These are phyloP conservation scores for Talaromyces nanjingensis DNA, from an alignment of 495 filamentous ascomycete genomes.

Conservation along the genomic window DNA sequence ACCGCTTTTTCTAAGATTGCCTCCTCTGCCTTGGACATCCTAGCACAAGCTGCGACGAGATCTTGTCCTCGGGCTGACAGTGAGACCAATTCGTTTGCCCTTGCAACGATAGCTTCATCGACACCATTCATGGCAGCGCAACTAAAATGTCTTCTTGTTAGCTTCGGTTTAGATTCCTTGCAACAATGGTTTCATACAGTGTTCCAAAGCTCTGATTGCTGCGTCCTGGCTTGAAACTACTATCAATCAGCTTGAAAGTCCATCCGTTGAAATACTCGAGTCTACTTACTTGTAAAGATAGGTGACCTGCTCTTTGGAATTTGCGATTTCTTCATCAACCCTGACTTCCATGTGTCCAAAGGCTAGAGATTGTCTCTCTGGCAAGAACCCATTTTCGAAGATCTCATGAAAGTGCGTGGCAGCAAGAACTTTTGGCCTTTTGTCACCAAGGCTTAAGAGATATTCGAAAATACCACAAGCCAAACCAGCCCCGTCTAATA, in stretches of 20 bases:
- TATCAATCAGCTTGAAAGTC: background rate
- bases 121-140: conserved; percentile 85
- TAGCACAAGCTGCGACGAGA: conserved; percentile 61
- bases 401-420: conserved; percentile 96
- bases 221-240: conserved; percentile 52
- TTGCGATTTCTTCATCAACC: conserved; percentile 51
- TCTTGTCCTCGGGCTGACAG: conserved; percentile 69
- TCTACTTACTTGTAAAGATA: conserved; percentile 75
- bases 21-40: conserved; percentile 51
- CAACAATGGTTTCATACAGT: conserved; percentile 30
- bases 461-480: conserved; percentile 74
- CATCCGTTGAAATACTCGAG: background rate
- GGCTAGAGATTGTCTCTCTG: conserved; percentile 46
- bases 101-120: conserved; percentile 58
- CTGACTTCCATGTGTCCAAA: conserved; percentile 88
- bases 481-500: conserved; percentile 74
- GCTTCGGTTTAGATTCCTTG: background rate
- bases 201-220: conserved; percentile 82
- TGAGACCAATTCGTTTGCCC: conserved; percentile 68
- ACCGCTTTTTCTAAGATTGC: conserved; percentile 58
- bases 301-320: conserved; percentile 68
- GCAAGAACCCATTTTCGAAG: conserved; percentile 67
- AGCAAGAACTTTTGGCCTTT: conserved; percentile 75
- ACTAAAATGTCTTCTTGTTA: conserved; percentile 17
- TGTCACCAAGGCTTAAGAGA: conserved; percentile 51